These are phyloP conservation scores for Microcyclospora pomicola DNA, from an alignment of 2,329 filamentous ascomycete genomes.

Conservation along the genomic window DNA sequence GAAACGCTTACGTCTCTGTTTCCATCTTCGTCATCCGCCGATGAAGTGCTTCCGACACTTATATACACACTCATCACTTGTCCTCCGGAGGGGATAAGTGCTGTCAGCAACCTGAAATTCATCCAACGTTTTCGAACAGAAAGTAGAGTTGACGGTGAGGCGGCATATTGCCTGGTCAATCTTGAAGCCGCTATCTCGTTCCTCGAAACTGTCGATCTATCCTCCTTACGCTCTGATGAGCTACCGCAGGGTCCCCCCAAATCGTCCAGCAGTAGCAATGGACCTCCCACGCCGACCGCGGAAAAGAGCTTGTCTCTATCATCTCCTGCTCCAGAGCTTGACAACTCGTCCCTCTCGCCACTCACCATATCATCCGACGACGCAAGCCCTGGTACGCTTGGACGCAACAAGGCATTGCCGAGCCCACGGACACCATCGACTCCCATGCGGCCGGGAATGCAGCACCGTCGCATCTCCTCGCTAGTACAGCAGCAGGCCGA, in stretches of 20 bases:
- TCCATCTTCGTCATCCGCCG: constrained; percentile 70
- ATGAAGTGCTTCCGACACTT: constrained; percentile 91
- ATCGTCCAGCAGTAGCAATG: constrained; percentile 22
- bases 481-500: constrained; percentile 74
- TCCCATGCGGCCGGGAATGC: constrained; percentile 32
- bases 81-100: constrained; percentile 69
- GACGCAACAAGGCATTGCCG: constrained; percentile 9
- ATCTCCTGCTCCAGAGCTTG: constrained; percentile 7
- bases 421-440: constrained; percentile 20
- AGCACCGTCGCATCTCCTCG: constrained; percentile 68
- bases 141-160: constrained; percentile 78
- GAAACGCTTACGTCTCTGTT: constrained; percentile 59
- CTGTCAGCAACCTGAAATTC: constrained; percentile 89
- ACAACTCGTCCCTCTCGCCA: neutral
- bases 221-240: constrained; percentile 73
- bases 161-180: constrained; percentile 91
- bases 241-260: constrained; percentile 52
- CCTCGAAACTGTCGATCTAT: constrained; percentile 85
- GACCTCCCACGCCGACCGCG: constrained; percentile 34
- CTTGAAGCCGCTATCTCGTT: constrained; percentile 91
- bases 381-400: constrained; percentile 2
- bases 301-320: constrained; percentile 14
- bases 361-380: neutral
- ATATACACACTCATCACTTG: constrained; percentile 93
- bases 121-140: constrained; percentile 83